Conservation (phyloP, 805 yeast genomes). For the Saccharomycopsis sp. region DNA sequence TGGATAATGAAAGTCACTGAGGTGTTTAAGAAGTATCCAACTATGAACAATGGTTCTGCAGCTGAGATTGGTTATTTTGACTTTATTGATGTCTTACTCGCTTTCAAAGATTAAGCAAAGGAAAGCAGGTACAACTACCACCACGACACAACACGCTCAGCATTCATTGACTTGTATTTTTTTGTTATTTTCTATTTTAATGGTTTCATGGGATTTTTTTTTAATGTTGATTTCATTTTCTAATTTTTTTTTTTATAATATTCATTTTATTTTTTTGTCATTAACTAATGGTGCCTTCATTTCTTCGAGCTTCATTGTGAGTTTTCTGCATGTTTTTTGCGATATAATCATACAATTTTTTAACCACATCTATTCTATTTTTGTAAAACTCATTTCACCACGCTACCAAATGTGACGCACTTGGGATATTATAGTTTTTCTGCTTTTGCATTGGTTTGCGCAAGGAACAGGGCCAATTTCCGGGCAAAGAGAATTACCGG, state of each 20-base stretch:
- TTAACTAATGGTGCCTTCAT: not conserved
- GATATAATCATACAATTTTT: too few relatives aligned
- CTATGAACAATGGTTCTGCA: conserved; percentile 19
- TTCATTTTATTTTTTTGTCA: not conserved
- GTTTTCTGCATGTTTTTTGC: too few relatives aligned
- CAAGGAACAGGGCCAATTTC: too few relatives aligned
- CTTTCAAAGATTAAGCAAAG: conserved; percentile 19
- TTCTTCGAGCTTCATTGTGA: not conserved
- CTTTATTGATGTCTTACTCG: conserved; percentile 21
- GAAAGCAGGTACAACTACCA: not conserved
- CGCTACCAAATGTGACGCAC: too few relatives aligned
- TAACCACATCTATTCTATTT: too few relatives aligned
- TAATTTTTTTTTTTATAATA: not conserved
- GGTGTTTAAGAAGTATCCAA: conserved; percentile 21
- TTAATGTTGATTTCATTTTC: too few relatives aligned
- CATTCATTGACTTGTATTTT: not conserved
- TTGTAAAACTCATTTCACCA: too few relatives aligned
- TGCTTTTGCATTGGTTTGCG: too few relatives aligned
- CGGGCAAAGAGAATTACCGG: too few relatives aligned
- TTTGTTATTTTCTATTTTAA: not conserved
- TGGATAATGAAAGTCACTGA: conserved; percentile 22
- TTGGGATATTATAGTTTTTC: too few relatives aligned
- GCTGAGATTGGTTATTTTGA: conserved; percentile 22
- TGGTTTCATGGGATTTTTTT: too few relatives aligned
- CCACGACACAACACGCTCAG: too few relatives aligned